Conservation (phyloP, 2,329 filamentous ascomycete species). For the Fusarium domesticum region DNA sequence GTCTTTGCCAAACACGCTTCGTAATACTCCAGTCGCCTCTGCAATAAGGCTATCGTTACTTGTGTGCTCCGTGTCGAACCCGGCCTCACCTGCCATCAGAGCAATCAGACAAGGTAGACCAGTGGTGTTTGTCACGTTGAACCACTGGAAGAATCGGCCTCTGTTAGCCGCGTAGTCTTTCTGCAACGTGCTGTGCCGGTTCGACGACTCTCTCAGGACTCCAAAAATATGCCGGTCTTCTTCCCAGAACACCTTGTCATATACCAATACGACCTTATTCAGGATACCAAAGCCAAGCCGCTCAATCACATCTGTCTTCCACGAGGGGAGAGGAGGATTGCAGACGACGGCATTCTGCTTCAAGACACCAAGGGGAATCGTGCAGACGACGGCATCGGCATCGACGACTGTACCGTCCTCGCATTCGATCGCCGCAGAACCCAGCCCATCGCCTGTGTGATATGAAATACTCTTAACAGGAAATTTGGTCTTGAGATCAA, state of each 20-base stretch:
- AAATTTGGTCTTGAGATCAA: conserved; percentile 73
- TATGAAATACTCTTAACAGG: conserved; percentile 70
- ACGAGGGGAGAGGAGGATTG: conserved; percentile 81
- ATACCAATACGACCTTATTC: conserved; percentile 93
- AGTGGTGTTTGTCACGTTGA: conserved; percentile 88
- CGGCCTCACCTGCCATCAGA: conserved; percentile 93
- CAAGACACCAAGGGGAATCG: conserved; percentile 84
- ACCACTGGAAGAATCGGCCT: conserved; percentile 97
- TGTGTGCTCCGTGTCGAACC: conserved; percentile 78
- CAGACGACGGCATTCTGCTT: conserved; percentile 83
- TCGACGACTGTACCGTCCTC: conserved; percentile 73
- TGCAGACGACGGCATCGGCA: conserved; percentile 89
- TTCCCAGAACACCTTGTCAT: conserved; percentile 89
- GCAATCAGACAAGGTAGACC: conserved; percentile 85
- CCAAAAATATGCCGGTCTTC: conserved; percentile 88
- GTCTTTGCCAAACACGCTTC: conserved; percentile 66
- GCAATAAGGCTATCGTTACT: conserved; percentile 71
- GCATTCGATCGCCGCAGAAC: conserved; percentile 64
- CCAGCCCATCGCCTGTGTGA: conserved; percentile 46
- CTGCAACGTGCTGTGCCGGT: conserved; percentile 69
- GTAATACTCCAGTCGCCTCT: conserved; percentile 77
- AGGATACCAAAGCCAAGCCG: conserved; percentile 89
- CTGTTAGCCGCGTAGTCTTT: conserved; percentile 74
- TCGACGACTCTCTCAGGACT: conserved; percentile 71
- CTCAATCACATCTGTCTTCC: conserved; percentile 77